A percentile compares a stretch with the other conserved stretches of the same genome.
These are phyloP conservation scores for Paulownia fortunei DNA, from an alignment of 257 asterid genomes.

Conservation along the genomic window DNA sequence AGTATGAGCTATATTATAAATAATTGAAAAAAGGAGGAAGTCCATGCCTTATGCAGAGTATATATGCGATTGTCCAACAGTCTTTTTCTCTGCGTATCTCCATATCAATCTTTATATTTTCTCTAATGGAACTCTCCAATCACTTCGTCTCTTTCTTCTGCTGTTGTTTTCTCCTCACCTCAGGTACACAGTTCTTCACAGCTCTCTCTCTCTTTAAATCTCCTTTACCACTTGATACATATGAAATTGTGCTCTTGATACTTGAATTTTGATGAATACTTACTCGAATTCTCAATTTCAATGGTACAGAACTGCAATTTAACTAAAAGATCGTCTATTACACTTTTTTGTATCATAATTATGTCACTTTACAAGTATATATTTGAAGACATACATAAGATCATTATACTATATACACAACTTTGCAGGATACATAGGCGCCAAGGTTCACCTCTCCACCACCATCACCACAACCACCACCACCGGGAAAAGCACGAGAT, in stretches of 20 bases:
- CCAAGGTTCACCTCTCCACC: slow-evolving; percentile 37
- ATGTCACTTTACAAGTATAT: too few species aligned
- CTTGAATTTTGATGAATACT: not conserved
- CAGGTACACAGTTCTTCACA: slow-evolving; percentile 42
- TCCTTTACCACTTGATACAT: not conserved
- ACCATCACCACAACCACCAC: slow-evolving; percentile 17
- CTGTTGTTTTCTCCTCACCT: slow-evolving; percentile 45
- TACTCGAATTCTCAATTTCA: not conserved
- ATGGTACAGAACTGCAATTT: too few species aligned
- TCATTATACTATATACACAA: not conserved
- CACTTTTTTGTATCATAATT: too few species aligned
- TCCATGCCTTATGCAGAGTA: slow-evolving; percentile 10
- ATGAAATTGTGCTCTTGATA: not conserved
- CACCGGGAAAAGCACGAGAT: slow-evolving; percentile 23
- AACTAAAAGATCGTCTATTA: too few species aligned
- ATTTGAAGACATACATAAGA: not conserved
- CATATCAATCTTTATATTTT: not conserved
- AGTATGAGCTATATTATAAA: not conserved
- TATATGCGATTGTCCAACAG: slow-evolving; percentile 9
- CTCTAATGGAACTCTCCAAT: slow-evolving; percentile 49
- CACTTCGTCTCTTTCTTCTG: slow-evolving; percentile 39
- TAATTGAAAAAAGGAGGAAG: not conserved
- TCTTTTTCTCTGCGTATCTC: not conserved
- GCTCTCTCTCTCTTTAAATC: not conserved
- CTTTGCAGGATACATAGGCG: slow-evolving; percentile 36